Base-by-base conservation (phyloP, 257 asterid genomes). In the Nicotiana noctiflora region DNA sequence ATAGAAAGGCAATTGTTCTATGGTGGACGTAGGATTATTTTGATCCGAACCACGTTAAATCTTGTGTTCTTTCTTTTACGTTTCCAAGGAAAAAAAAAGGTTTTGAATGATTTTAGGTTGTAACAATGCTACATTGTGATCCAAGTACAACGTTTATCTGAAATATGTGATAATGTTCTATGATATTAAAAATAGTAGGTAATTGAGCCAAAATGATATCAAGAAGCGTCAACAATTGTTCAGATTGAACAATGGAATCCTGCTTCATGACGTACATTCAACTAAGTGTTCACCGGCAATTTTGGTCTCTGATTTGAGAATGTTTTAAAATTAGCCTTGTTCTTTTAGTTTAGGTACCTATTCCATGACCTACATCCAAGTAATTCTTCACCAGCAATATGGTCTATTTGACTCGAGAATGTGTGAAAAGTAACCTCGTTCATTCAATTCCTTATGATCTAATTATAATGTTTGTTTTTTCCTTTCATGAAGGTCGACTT, bases 401-500 rank as follows among this genome's bases (percentile, higher is more conserved):
- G 14, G 72, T 40, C 23, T 31, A 19, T 29, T 44, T 65, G 21
- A 15, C 32, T 31, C 14, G 1, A 65, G 49, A 65, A 31, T 65
- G 18, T 31, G 34, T 31, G 25, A 31, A 31, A 65, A 15, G 25
- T 27, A 6, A 0, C 74, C 13, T 8, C 4, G 18, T 17, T 7
- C 25, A 21, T 78, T 78, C 70, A 21, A 40, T 37, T 61, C 57
- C 40, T 37, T 21, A 8, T 25, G 34, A 79, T 70, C 57, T 53
- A 49, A 57, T 64, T 31, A 12, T 64, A n/a, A 68, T 44, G 23
- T 17, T 49, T 74, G 12, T 70, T 19, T 15, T 52, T 7, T 40
- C 52, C 29, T 18, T 63, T 77, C 37, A 21, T 83, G 81, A 21
- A 95, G 99, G 98, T 18, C 92, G 98, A 76, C 93, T 96, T 32